Conservation (phyloP, 495 filamentous ascomycete species). For the Pseudotulostoma volvatum region DNA sequence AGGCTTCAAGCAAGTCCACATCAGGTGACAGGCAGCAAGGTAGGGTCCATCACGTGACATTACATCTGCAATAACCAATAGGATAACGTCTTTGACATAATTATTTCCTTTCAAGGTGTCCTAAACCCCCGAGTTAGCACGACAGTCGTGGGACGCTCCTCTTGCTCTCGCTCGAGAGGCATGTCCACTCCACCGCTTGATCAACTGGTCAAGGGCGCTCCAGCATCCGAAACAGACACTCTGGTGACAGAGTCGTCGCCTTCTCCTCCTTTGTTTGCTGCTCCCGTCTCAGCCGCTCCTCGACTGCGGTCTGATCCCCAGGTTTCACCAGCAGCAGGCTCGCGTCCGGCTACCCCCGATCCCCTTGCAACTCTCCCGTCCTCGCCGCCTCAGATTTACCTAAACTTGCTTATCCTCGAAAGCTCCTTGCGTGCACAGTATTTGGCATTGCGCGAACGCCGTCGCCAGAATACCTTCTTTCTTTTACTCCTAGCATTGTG, state of each 20-base stretch:
- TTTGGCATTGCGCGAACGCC: slow-evolving; percentile 69
- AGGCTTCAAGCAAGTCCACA: no score
- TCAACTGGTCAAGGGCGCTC: slow-evolving; percentile 75
- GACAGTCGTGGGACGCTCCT: slow-evolving; percentile 17
- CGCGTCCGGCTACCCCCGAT: slow-evolving; percentile 36
- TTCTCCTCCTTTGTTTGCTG: slow-evolving; percentile 16
- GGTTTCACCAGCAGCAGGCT: slow-evolving; percentile 8
- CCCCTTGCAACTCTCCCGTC: slow-evolving; percentile 70
- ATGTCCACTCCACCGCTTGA: slow-evolving; percentile 54
- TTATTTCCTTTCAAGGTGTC: no score
- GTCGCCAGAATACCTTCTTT: slow-evolving; percentile 92
- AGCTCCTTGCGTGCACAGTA: slow-evolving; percentile 87
- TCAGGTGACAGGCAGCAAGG: no score
- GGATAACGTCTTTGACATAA: no score
- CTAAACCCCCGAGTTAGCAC: slow-evolving; percentile 5
- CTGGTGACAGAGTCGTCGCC: slow-evolving; percentile 24
- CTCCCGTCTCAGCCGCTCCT: slow-evolving; percentile 14
- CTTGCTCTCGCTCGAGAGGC: slow-evolving; percentile 3
- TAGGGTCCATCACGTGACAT: no score
- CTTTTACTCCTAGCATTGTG: slow-evolving; percentile 60
- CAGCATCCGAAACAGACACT: slow-evolving; percentile 31
- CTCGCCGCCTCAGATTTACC: slow-evolving; percentile 92
- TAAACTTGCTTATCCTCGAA: slow-evolving; percentile 94
- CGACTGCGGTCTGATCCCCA: no score
- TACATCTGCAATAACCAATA: no score